These are phyloP conservation scores for Stagonosporopsis chrysanthemi DNA, from an alignment of 2,329 filamentous ascomycete species.

Conservation along the genomic window DNA sequence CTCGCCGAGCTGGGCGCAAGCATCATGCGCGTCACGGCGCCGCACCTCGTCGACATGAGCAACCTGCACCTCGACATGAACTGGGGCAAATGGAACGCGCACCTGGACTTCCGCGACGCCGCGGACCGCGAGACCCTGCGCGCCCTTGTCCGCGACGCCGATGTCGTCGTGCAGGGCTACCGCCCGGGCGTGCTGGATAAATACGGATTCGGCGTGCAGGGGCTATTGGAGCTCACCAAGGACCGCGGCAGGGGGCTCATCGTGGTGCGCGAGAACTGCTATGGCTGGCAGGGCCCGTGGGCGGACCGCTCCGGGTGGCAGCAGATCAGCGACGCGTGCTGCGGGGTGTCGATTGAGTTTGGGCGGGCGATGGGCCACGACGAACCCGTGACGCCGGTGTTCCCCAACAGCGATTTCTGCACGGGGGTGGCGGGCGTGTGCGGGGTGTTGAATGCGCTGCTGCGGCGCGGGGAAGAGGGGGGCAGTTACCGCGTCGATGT, in stretches of 20 bases:
- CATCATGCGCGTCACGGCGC: slow-evolving; percentile 55
- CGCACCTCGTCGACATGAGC: slow-evolving; percentile 52
- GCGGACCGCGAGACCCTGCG: slow-evolving; percentile 51
- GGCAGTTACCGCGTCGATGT: slow-evolving; percentile 54
- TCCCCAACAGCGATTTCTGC: slow-evolving; percentile 56
- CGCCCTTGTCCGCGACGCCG: slow-evolving; percentile 56
- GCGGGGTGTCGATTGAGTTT: slow-evolving; percentile 57
- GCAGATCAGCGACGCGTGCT: slow-evolving; percentile 59
- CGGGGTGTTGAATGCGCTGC: slow-evolving; percentile 53
- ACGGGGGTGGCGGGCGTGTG: slow-evolving; percentile 54
- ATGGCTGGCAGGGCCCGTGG: slow-evolving; percentile 61
- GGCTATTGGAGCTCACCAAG: slow-evolving; percentile 53
- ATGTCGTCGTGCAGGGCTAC: slow-evolving; percentile 61
- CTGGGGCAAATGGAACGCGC: slow-evolving; percentile 59
- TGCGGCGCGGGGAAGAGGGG: slow-evolving; percentile 50
- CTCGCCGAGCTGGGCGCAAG: slow-evolving; percentile 58
- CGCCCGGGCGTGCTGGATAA: slow-evolving; percentile 58
- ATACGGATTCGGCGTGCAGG: slow-evolving; percentile 54
- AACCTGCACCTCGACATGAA: slow-evolving; percentile 56
- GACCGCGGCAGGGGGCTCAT: slow-evolving; percentile 55
- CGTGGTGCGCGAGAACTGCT: slow-evolving; percentile 62
- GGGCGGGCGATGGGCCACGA: slow-evolving; percentile 57
- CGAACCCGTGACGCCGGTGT: slow-evolving; percentile 55
- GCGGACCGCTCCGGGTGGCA: slow-evolving; percentile 60
- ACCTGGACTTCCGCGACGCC: slow-evolving; percentile 54